These are phyloP conservation scores for Cladophialophora carrionii DNA, from an alignment of 2,329 filamentous ascomycete species.

Conservation along the genomic window DNA sequence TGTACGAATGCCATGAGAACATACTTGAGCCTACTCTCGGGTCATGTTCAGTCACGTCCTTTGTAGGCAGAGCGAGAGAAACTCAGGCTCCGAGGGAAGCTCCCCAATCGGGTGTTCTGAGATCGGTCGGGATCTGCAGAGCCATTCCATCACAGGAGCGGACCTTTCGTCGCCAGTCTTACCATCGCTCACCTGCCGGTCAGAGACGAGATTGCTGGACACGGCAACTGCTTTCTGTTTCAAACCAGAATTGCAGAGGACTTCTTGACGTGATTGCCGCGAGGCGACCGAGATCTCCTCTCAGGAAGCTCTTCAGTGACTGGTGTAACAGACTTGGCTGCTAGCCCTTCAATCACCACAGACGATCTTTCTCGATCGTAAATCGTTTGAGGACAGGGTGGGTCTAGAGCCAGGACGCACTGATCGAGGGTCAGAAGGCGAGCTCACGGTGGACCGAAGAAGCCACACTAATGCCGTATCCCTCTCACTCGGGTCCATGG, in stretches of 20 bases:
- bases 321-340: neutral
- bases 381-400: conserved; percentile 7
- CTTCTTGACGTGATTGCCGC: neutral
- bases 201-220: neutral
- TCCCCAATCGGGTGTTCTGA: neutral
- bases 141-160: conserved; percentile 8
- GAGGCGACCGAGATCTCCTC: neutral
- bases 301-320: neutral
- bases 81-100: neutral
- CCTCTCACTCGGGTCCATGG: neutral
- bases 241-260: neutral
- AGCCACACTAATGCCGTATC: neutral
- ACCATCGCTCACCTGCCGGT: neutral
- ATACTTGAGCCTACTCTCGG: neutral
- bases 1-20: neutral
- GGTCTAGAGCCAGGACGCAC: neutral
- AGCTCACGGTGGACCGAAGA: neutral
- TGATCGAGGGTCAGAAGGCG: neutral
- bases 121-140: conserved; percentile 2
- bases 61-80: neutral
- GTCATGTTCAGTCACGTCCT: neutral
- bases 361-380: conserved; percentile 14
- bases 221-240: conserved; percentile 9
- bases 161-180: neutral
- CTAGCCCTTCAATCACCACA: conserved; percentile 7